These are phyloP conservation scores for Solanum stenotomum DNA, from an alignment of 257 asterid genomes.

Conservation along the genomic window DNA sequence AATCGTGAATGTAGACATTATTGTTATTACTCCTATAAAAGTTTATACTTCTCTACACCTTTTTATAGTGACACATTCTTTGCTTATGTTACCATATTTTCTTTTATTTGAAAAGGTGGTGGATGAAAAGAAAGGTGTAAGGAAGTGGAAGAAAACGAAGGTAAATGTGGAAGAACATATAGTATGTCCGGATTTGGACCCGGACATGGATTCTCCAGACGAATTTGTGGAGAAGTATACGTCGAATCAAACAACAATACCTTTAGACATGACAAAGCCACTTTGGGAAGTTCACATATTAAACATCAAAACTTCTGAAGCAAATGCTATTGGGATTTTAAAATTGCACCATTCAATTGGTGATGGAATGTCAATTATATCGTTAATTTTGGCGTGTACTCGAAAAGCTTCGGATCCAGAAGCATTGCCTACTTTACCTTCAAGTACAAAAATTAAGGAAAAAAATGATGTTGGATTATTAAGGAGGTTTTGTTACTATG, in stretches of 20 bases:
- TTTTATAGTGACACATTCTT: background rate
- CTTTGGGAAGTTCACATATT: constrained; percentile 39
- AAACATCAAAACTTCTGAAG: constrained; percentile 27
- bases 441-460: background rate
- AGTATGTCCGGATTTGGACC: constrained; percentile 14
- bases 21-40: background rate
- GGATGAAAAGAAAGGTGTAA: constrained; percentile 2
- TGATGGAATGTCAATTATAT: constrained; percentile 33
- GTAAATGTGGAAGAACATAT: constrained; percentile 27
- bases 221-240: constrained; percentile 16
- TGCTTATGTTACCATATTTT: background rate
- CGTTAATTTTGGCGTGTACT: constrained; percentile 26
- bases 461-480: background rate
- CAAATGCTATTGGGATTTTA: constrained; percentile 11
- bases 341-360: constrained; percentile 38
- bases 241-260: constrained; percentile 8
- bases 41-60: background rate
- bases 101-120: background rate
- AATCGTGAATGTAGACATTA: background rate
- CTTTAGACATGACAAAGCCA: constrained; percentile 26
- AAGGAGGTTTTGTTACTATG: background rate
- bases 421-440: constrained; percentile 18
- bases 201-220: constrained; percentile 22
- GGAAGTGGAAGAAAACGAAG: constrained; percentile 17
- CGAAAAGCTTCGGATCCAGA: constrained; percentile 16